Percentiles rank a stretch among this genome's conserved stretches.
Evolutionary conservation across 805 yeast genomes (phyloP).

Genomic region (Grigorovia humatica): DNA sequence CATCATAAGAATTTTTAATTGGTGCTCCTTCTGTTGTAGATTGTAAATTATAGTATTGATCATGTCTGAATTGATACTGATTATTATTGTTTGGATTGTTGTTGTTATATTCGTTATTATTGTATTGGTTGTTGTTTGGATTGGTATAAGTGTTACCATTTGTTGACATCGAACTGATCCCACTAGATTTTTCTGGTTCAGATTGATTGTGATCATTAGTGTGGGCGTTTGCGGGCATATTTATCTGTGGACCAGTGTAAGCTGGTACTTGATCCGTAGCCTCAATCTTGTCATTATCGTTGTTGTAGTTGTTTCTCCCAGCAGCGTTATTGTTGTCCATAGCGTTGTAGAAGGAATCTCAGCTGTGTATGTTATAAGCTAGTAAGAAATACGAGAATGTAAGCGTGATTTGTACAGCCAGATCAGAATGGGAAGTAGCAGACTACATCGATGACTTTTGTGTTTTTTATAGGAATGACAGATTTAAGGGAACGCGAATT

Average conservation of each 20-base stretch:
- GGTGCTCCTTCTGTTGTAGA: slow-evolving; percentile 30
- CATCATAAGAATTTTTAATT: slow-evolving; percentile 45
- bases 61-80: slow-evolving; percentile 19
- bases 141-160: background rate
- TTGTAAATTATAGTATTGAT: slow-evolving; percentile 21
- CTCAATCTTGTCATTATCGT: background rate
- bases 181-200: background rate
- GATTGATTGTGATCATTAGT: background rate
- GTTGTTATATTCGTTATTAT: background rate
- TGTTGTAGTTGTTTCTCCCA: background rate
- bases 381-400: no score
- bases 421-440: no score
- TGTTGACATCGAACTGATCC: background rate
- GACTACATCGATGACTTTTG: no score
- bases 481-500: no score
- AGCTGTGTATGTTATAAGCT: no score
- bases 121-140: no score
- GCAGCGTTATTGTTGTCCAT: background rate
- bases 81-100: slow-evolving; percentile 4
- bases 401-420: no score
- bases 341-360: no score
- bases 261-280: background rate
- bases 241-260: background rate
- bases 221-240: background rate
- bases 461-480: no score